Conservation (phyloP, 2,329 filamentous ascomycete species). For the Emergomyces pasteurianus region DNA sequence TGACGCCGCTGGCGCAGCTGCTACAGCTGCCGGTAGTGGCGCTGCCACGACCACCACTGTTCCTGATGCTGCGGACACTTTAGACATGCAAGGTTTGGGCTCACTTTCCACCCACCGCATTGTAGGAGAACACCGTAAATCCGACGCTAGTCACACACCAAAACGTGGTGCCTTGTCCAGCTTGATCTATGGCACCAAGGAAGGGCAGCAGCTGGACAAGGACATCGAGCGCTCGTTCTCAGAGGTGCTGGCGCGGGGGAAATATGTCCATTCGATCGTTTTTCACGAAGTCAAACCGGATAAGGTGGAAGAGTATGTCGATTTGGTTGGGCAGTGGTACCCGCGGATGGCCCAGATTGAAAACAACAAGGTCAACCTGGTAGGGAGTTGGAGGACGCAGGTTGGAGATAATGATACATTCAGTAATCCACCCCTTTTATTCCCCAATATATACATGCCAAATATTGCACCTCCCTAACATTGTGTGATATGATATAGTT, state of each 20-base stretch:
- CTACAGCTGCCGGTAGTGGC: background rate
- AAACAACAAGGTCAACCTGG: constrained; percentile 88
- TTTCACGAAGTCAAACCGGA: constrained; percentile 94
- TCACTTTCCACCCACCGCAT: constrained; percentile 45
- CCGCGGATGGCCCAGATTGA: constrained; percentile 72
- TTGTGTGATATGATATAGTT: constrained; percentile 44
- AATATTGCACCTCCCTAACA: constrained; percentile 18
- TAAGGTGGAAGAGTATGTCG: constrained; percentile 86
- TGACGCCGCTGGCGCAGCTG: background rate
- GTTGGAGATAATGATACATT: constrained; percentile 97
- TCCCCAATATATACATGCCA: background rate
- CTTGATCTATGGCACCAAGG: constrained; percentile 93
- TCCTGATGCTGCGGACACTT: constrained; percentile 29
- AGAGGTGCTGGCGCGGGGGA: constrained; percentile 85
- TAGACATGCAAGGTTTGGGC: constrained; percentile 41
- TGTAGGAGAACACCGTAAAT: constrained; percentile 45
- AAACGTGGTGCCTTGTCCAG: constrained; percentile 67
- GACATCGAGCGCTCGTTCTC: constrained; percentile 96
- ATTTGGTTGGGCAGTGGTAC: constrained; percentile 84
- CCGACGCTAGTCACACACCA: constrained; percentile 32
- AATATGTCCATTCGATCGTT: constrained; percentile 97
- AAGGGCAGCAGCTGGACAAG: constrained; percentile 84
- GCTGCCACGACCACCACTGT: constrained; percentile 16
- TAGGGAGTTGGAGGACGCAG: constrained; percentile 96
- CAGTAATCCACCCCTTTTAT: constrained; percentile 40